These are phyloP conservation scores for Stemphylium lycopersici DNA, from an alignment of 2,329 filamentous ascomycete genomes.

Conservation along the genomic window DNA sequence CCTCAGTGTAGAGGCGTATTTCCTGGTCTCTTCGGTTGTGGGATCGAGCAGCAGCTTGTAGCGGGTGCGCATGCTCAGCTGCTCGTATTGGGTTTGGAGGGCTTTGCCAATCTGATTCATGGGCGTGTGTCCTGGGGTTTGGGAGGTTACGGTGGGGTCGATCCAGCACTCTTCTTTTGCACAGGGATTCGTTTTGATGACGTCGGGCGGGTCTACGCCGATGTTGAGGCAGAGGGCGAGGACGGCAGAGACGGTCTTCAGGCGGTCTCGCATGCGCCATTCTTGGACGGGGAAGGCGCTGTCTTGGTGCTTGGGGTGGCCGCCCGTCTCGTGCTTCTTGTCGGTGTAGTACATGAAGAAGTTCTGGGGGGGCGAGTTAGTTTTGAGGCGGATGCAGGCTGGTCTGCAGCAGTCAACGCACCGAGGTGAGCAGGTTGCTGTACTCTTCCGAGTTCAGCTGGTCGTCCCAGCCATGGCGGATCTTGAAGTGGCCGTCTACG, in stretches of 20 bases:
- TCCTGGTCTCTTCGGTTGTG: conserved; percentile 95
- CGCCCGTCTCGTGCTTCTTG: conserved; percentile 94
- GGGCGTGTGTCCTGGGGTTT: conserved; percentile 73
- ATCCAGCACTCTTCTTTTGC: conserved; percentile 97
- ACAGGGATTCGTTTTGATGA: conserved; percentile 91
- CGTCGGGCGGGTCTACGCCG: conserved; percentile 94
- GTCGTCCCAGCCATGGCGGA: conserved; percentile 89
- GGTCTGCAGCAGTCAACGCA: no score
- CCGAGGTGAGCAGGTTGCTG: conserved; percentile 79
- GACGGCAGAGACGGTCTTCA: conserved; percentile 96
- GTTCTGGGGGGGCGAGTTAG: no score
- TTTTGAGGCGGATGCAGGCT: no score
- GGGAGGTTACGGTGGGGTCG: conserved; percentile 80
- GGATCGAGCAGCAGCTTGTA: conserved; percentile 98
- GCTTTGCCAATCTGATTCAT: conserved; percentile 95
- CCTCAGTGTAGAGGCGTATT: conserved; percentile 88
- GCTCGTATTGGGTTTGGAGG: conserved; percentile 95
- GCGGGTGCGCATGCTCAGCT: conserved; percentile 88
- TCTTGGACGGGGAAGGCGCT: conserved; percentile 72
- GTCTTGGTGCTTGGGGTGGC: conserved; percentile 72
- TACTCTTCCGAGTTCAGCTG: conserved; percentile 92
- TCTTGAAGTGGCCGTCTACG: conserved; percentile 60
- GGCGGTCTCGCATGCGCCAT: conserved; percentile 94
- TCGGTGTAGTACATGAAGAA: conserved; percentile 99
- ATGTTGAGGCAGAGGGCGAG: conserved; percentile 96